Percentiles rank a stretch among this genome's conserved stretches.
These are phyloP conservation scores for Wickerhamiella hasegawae DNA, from an alignment of 805 yeast species.

Conservation along the genomic window DNA sequence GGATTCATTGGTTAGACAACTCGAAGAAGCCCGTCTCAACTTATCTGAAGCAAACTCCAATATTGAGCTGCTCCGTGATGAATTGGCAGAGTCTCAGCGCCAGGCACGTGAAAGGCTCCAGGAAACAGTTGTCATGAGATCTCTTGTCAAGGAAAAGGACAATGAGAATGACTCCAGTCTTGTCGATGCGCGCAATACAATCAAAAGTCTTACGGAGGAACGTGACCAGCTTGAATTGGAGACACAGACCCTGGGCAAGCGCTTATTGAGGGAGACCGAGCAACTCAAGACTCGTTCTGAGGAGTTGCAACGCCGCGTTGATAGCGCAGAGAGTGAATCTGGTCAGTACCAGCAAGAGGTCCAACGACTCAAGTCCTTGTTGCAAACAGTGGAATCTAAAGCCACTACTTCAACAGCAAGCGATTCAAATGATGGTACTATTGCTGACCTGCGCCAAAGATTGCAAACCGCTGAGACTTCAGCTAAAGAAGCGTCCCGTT, in stretches of 20 bases:
- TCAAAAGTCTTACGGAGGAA: conserved; percentile 41
- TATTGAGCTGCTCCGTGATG: conserved; percentile 61
- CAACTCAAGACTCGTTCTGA: conserved; percentile 32
- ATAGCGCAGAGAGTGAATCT: conserved; percentile 1
- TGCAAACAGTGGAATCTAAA: conserved; percentile 1
- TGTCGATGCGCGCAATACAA: conserved; percentile 39
- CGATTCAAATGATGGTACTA: conserved; percentile 6
- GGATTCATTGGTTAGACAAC: conserved; percentile 17
- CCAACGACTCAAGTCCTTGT: not conserved
- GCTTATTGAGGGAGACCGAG: conserved; percentile 50
- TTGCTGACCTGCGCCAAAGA: conserved; percentile 1
- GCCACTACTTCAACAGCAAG: conserved; percentile 1
- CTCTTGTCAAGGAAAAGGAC: conserved; percentile 53
- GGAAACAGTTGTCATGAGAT: conserved; percentile 59
- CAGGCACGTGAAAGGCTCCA: conserved; percentile 66
- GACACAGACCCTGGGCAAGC: conserved; percentile 31
- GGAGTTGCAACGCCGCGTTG: conserved; percentile 12
- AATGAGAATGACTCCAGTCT: conserved; percentile 34
- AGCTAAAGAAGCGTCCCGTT: conserved; percentile 11
- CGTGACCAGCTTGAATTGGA: conserved; percentile 44
- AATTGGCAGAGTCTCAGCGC: conserved; percentile 56
- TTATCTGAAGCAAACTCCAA: conserved; percentile 46
- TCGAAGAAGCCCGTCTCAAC: conserved; percentile 31
- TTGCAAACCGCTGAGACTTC: conserved; percentile 14
- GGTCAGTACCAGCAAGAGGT: conserved; percentile 1